A percentile compares a stretch with the other conserved stretches of the same genome.
Conservation (phyloP, 805 yeast species). For the Alloascoidea hylecoeti region DNA sequence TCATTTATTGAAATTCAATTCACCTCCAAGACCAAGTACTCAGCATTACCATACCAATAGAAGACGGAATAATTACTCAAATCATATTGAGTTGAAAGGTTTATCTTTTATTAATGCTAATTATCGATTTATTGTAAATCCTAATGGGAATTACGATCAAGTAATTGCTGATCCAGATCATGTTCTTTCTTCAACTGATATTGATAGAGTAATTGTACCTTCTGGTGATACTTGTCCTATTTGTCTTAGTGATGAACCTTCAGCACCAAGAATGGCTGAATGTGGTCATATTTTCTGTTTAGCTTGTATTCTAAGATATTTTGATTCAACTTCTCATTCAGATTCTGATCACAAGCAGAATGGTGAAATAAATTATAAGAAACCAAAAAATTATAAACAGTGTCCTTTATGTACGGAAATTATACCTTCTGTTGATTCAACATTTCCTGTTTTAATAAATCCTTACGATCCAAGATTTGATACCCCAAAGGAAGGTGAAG, state of each 20-base stretch:
- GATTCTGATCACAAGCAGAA: conserved; percentile 4
- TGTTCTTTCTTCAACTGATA: conserved; percentile 45
- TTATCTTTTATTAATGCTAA: conserved; percentile 68
- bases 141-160: conserved; percentile 34
- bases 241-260: conserved; percentile 69
- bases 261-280: conserved; percentile 88
- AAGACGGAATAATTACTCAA: too few species aligned
- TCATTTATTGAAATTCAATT: too few species aligned
- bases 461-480: conserved; percentile 39
- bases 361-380: conserved; percentile 7
- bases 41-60: too few species aligned
- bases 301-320: conserved; percentile 62
- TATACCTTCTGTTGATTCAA: conserved; percentile 37
- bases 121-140: conserved; percentile 71
- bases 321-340: conserved; percentile 31
- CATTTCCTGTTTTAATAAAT: conserved; percentile 43
- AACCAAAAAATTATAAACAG: conserved; percentile 34
- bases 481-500: conserved; percentile 40
- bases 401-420: conserved; percentile 72
- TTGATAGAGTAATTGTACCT: conserved; percentile 64
- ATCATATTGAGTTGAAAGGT: too few species aligned
- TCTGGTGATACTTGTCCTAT: conserved; percentile 77
- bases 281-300: conserved; percentile 92
- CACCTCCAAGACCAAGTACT: too few species aligned
- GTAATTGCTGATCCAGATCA: conserved; percentile 64